phyloP scores from a whole-genome alignment of 257 asterid species.

The Verbascum thapsus region DNA sequence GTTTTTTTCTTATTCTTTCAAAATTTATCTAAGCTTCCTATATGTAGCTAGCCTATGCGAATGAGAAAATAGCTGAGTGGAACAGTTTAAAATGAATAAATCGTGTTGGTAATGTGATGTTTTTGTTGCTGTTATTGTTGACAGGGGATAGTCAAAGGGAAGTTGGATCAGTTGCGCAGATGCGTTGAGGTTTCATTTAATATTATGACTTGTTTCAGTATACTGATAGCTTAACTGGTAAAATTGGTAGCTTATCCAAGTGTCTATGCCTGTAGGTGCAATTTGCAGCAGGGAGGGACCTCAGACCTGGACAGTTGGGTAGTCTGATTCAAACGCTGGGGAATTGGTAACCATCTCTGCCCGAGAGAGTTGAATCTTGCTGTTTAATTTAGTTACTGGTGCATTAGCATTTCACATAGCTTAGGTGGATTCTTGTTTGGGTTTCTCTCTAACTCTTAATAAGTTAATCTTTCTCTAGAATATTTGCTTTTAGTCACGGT shows the following conservation, averaged over 20 bases:
- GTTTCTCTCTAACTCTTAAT: conserved; percentile 8
- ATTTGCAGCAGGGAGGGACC: conserved; percentile 79
- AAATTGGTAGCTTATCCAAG: conserved; percentile 27
- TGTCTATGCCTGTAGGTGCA: conserved; percentile 48
- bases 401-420: conserved; percentile 15
- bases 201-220: conserved; percentile 23
- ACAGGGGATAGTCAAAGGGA: conserved; percentile 97
- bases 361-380: background rate
- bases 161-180: conserved; percentile 95
- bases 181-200: conserved; percentile 79
- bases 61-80: conserved; percentile 2
- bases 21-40: conserved; percentile 16
- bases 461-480: conserved; percentile 18
- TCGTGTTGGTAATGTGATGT: conserved; percentile 1
- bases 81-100: conserved; percentile 10
- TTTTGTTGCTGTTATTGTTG: conserved; percentile 28
- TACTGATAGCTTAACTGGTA: background rate
- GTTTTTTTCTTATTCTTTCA: background rate
- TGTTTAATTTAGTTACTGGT: conserved; percentile 8
- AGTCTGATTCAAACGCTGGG: conserved; percentile 54
- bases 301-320: conserved; percentile 64
- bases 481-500: background rate
- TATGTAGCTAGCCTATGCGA: background rate
- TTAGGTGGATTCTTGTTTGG: background rate
- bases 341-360: conserved; percentile 45